Evolutionary conservation across 176 grass and related monocot species (phyloP).

Genomic region (Eleusine coracana): DNA sequence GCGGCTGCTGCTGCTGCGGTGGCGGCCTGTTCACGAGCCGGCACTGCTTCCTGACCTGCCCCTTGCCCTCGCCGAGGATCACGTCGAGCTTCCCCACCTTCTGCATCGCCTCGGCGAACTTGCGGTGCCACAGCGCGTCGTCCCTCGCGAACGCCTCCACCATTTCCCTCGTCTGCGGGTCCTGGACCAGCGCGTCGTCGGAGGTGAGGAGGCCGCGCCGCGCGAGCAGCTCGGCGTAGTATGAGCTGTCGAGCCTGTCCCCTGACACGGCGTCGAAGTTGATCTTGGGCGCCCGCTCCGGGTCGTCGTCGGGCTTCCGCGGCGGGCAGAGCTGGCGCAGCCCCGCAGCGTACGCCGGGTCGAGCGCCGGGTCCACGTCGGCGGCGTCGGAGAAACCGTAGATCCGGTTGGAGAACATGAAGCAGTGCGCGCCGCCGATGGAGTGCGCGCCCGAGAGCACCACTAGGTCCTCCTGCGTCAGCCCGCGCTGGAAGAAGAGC

Average conservation of each 20-base stretch:
- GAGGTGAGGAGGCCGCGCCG: constrained; percentile 52
- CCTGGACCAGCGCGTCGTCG: constrained; percentile 42
- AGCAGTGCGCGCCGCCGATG: constrained; percentile 68
- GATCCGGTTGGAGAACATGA: constrained; percentile 56
- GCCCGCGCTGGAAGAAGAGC: constrained; percentile 29
- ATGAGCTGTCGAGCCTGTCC: constrained; percentile 46
- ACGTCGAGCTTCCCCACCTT: constrained; percentile 57
- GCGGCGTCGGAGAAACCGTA: constrained; percentile 40
- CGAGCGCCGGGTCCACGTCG: constrained; percentile 37
- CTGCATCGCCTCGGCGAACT: constrained; percentile 53
- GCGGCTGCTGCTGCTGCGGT: background rate
- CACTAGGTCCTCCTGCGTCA: constrained; percentile 57
- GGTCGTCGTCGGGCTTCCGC: background rate
- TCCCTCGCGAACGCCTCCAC: constrained; percentile 40
- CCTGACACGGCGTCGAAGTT: constrained; percentile 35
- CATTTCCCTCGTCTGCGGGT: constrained; percentile 26
- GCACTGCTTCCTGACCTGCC: constrained; percentile 41
- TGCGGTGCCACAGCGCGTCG: constrained; percentile 35
- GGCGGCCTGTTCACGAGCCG: constrained; percentile 29
- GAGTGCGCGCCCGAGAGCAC: constrained; percentile 64
- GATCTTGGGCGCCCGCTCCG: constrained; percentile 47
- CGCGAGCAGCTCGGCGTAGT: constrained; percentile 52
- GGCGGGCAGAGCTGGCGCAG: constrained; percentile 41
- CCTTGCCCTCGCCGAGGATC: constrained; percentile 21
- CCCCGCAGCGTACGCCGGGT: constrained; percentile 1